Conservation (phyloP, 1,139 yeast genomes). For the Hyphopichia burtonii region DNA sequence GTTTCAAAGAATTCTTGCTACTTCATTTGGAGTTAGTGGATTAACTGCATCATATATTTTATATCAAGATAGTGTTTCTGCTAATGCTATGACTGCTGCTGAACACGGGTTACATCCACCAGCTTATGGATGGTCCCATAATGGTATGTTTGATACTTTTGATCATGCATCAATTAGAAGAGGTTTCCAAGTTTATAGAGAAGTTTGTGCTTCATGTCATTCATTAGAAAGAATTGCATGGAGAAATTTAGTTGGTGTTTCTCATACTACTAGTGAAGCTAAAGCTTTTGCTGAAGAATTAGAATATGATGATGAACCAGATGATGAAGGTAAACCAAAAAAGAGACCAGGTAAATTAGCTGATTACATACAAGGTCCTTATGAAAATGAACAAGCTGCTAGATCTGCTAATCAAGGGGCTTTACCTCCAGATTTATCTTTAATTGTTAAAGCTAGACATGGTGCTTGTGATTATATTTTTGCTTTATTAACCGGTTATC, state of each 20-base stretch:
- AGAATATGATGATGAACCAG: constrained; percentile 99
- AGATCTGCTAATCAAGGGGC: constrained; percentile 99
- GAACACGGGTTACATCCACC: constrained; percentile 99
- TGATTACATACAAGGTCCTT: constrained; percentile 93
- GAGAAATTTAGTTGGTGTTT: constrained; percentile 97
- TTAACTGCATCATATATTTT: constrained; percentile 71
- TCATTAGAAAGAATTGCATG: constrained; percentile 96
- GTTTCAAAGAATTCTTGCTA: constrained; percentile 57
- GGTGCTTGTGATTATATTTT: constrained; percentile 97
- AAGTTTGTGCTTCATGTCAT: constrained; percentile 99
- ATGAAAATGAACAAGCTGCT: constrained; percentile 97
- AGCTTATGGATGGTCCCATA: constrained; percentile 89
- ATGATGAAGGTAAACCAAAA: constrained; percentile 98
- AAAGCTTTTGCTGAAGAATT: constrained; percentile 94
- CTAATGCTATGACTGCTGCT: constrained; percentile 97
- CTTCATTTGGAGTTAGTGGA: constrained; percentile 68
- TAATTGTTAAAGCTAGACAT: constrained; percentile 98
- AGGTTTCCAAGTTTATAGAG: constrained; percentile 98
- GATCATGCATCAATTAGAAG: constrained; percentile 98
- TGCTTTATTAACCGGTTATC: constrained; percentile 94
- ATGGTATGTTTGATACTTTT: constrained; percentile 86
- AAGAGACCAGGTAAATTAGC: constrained; percentile 98
- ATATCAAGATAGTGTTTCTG: constrained; percentile 78
- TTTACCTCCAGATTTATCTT: constrained; percentile 94
- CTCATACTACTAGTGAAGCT: constrained; percentile 89